Evolutionary conservation across 805 yeast genomes (phyloP).

Genomic region (Cyberlindnera japonica): DNA sequence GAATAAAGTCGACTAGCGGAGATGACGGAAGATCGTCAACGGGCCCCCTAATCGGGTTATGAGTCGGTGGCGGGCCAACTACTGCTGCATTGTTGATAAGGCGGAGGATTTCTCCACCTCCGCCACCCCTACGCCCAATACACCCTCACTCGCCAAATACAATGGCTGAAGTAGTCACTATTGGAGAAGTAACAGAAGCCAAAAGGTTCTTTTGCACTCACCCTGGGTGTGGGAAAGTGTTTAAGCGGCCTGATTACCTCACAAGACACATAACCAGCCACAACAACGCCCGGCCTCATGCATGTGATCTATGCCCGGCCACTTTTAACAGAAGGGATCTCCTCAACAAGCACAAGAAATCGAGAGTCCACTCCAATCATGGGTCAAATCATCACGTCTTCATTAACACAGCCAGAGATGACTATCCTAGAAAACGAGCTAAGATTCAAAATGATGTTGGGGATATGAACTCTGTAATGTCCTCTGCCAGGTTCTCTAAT

Average conservation of each 20-base stretch:
- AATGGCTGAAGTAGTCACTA: no score
- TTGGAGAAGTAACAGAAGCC: background rate
- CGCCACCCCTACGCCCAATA: background rate
- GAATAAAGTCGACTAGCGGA: no score
- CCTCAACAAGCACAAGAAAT: conserved; percentile 27
- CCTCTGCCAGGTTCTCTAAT: conserved; percentile 16
- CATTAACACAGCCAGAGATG: conserved; percentile 4
- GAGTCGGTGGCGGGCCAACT: no score
- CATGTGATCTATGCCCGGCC: conserved; percentile 26
- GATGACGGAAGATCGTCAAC: no score
- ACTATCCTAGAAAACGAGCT: conserved; percentile 1
- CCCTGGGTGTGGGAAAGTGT: conserved; percentile 25
- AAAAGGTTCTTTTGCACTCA: conserved; percentile 1
- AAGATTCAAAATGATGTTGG: background rate
- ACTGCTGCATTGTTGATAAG: no score
- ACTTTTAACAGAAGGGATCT: conserved; percentile 32
- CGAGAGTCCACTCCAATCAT: conserved; percentile 22
- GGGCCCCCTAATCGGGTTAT: no score
- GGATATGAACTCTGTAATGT: background rate
- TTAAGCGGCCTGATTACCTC: conserved; percentile 35
- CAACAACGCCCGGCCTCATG: conserved; percentile 26
- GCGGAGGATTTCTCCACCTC: no score
- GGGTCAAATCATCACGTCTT: conserved; percentile 3
- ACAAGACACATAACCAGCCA: conserved; percentile 32
- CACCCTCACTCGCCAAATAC: background rate